phyloP scores from a whole-genome alignment of 768 basidiomycete genomes.

The Agaricus subrufescens region DNA sequence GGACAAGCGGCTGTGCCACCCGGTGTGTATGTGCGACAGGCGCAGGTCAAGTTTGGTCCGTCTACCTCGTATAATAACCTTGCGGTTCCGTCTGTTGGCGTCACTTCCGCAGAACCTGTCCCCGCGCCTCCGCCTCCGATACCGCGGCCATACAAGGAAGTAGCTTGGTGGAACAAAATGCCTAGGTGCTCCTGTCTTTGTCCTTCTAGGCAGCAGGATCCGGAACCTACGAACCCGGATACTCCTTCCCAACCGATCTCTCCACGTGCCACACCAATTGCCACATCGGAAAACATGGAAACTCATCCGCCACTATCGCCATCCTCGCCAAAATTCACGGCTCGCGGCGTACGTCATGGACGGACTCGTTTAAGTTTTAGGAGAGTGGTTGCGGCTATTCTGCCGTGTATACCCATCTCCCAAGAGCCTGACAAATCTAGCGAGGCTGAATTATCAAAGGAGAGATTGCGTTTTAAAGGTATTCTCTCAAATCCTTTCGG shows the following conservation, averaged over 20 bases:
- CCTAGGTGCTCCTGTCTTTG: no score
- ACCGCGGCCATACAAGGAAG: background rate
- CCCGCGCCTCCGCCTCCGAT: background rate
- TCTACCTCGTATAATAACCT: background rate
- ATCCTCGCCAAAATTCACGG: background rate
- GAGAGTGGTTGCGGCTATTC: background rate
- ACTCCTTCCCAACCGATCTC: background rate
- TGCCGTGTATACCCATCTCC: slow-evolving; percentile 6
- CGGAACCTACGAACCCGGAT: background rate
- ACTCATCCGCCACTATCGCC: background rate
- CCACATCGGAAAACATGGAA: background rate
- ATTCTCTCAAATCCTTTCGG: background rate
- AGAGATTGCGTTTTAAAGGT: background rate
- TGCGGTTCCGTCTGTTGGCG: background rate
- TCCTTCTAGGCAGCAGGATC: background rate
- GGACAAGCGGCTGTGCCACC: background rate
- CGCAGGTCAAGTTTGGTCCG: no score
- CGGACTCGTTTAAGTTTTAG: background rate
- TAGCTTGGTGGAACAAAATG: background rate
- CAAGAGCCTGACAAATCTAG: background rate
- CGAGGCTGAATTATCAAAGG: background rate
- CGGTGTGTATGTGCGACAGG: background rate
- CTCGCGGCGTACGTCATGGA: background rate
- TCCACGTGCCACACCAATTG: background rate
- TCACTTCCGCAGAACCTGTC: background rate